These are phyloP conservation scores for Pichia ethanolica DNA, from an alignment of 805 yeast genomes.

Conservation along the genomic window DNA sequence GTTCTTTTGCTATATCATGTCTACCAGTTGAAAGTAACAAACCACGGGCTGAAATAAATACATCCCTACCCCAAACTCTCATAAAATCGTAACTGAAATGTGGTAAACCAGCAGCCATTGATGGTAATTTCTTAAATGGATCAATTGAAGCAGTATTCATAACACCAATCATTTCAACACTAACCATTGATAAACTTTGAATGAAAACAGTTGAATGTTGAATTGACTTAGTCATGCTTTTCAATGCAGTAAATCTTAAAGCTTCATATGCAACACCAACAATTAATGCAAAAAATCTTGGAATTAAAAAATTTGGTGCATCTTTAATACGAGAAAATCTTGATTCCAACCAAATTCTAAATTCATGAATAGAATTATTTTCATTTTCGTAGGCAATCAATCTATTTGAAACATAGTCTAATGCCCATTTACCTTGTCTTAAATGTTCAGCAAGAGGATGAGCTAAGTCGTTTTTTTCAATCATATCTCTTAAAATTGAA, in stretches of 20 bases:
- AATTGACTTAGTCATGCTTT: constrained; percentile 45
- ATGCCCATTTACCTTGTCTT: constrained; percentile 83
- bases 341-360: constrained; percentile 61
- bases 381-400: constrained; percentile 42
- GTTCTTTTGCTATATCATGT: constrained; percentile 68
- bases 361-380: constrained; percentile 42
- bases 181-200: constrained; percentile 70
- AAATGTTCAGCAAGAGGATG: constrained; percentile 79
- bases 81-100: constrained; percentile 85
- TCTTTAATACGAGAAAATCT: constrained; percentile 55
- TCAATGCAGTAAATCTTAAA: constrained; percentile 58
- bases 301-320: constrained; percentile 75
- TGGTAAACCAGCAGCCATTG: constrained; percentile 94
- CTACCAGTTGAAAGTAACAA: constrained; percentile 71
- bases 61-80: constrained; percentile 99
- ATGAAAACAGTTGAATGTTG: constrained; percentile 64
- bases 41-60: constrained; percentile 82
- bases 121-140: constrained; percentile 56
- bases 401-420: constrained; percentile 64
- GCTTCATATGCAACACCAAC: constrained; percentile 82
- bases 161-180: constrained; percentile 78
- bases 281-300: constrained; percentile 81
- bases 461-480: constrained; percentile 66
- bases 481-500: constrained; percentile 53
- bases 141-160: constrained; percentile 68